phyloP scores from a whole-genome alignment of 2,329 filamentous ascomycete species.

The Phoma sp. region DNA sequence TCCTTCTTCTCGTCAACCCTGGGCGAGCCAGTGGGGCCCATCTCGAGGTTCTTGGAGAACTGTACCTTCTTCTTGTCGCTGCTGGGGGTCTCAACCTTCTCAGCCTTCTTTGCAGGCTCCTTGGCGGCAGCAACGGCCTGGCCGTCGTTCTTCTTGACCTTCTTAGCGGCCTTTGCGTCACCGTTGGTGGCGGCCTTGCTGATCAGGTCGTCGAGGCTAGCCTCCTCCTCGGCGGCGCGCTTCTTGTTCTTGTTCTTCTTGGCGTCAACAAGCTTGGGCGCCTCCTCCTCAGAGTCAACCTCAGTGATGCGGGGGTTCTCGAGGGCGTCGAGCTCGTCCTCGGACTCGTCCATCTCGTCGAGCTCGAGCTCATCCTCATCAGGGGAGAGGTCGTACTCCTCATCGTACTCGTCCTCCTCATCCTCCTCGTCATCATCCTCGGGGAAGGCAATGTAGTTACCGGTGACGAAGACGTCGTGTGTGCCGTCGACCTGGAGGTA shows the following conservation, averaged over 20 bases:
- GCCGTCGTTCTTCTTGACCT: constrained; percentile 98
- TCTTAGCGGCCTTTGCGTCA: constrained; percentile 97
- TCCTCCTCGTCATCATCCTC: constrained; percentile 66
- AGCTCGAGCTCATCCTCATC: constrained; percentile 76
- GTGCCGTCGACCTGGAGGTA: constrained; percentile 93
- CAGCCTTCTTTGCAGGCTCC: constrained; percentile 60
- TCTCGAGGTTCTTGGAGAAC: constrained; percentile 98
- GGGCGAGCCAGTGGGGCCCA: constrained; percentile 76
- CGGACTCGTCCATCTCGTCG: constrained; percentile 59
- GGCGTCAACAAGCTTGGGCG: constrained; percentile 61
- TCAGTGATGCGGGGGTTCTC: constrained; percentile 84
- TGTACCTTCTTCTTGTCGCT: constrained; percentile 88
- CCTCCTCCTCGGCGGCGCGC: constrained; percentile 75
- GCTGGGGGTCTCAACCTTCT: constrained; percentile 56
- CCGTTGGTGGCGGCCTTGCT: constrained; percentile 72
- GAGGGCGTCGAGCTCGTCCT: constrained; percentile 64
- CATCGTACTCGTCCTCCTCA: constrained; percentile 67
- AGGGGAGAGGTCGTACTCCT: constrained; percentile 76
- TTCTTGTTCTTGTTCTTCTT: constrained; percentile 72
- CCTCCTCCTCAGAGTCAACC: constrained; percentile 75
- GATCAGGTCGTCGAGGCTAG: constrained; percentile 81
- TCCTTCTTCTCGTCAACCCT: constrained; percentile 53
- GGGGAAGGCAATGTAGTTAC: constrained; percentile 87
- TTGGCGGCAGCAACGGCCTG: constrained; percentile 71
- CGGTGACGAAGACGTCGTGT: constrained; percentile 89